These are phyloP conservation scores for Candida wancherniae DNA, from an alignment of 805 yeast genomes.

Conservation along the genomic window DNA sequence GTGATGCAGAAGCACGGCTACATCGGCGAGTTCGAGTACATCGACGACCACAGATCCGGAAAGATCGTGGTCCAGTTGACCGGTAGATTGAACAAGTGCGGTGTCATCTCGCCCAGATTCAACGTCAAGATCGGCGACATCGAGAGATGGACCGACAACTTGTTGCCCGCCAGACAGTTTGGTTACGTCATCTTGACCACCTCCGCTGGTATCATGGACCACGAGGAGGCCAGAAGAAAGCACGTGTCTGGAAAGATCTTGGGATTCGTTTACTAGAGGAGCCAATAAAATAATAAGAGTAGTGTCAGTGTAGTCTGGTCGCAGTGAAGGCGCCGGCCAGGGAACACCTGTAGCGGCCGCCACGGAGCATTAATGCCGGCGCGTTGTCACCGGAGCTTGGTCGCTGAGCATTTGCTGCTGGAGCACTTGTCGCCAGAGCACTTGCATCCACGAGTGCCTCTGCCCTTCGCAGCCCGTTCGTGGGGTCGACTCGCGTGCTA, in stretches of 20 bases:
- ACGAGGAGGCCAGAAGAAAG: slow-evolving; percentile 99
- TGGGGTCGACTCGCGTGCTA: too few relatives aligned
- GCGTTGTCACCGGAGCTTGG: too few relatives aligned
- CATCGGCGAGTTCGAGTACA: slow-evolving; percentile 35
- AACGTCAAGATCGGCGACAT: slow-evolving; percentile 92
- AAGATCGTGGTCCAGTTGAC: slow-evolving; percentile 33
- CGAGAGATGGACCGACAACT: slow-evolving; percentile 98
- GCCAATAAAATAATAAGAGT: too few relatives aligned
- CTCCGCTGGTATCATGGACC: slow-evolving; percentile 99
- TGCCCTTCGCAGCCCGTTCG: too few relatives aligned
- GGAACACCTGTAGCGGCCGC: too few relatives aligned
- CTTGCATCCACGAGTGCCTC: background rate
- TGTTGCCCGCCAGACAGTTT: slow-evolving; percentile 98
- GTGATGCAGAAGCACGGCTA: slow-evolving; percentile 34
- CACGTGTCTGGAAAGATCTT: slow-evolving; percentile 98
- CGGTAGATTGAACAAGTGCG: slow-evolving; percentile 67
- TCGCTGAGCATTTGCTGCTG: background rate
- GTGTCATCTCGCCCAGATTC: slow-evolving; percentile 98
- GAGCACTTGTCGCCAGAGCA: background rate
- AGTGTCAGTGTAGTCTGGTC: too few relatives aligned
- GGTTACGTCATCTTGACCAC: slow-evolving; percentile 98
- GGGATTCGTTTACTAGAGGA: slow-evolving; percentile 97
- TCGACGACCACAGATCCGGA: slow-evolving; percentile 35
- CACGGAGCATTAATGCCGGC: too few relatives aligned
- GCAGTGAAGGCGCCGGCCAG: too few relatives aligned